A percentile compares a stretch with the other conserved stretches of the same genome.
Evolutionary conservation across 106 monocot species (phyloP).

Genomic region (Dendrobium catenatum): DNA sequence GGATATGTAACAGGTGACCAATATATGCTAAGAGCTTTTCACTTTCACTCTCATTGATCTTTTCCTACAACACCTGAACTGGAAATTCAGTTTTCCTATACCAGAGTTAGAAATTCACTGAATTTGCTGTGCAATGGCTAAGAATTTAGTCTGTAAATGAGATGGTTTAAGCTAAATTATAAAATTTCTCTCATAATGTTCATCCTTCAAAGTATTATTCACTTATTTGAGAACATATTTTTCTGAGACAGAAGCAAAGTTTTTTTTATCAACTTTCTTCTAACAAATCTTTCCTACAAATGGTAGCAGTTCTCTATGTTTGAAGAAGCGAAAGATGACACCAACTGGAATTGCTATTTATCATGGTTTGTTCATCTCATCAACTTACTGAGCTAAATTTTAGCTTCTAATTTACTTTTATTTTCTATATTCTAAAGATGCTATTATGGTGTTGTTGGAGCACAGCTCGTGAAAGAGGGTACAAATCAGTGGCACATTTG

Average conservation of each 20-base stretch:
- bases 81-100: too few species aligned
- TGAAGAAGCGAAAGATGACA: conserved; percentile 54
- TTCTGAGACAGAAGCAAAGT: too few species aligned
- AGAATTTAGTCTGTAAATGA: too few species aligned
- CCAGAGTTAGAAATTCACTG: too few species aligned
- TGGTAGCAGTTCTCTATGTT: conserved; percentile 37
- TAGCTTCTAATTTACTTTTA: background rate
- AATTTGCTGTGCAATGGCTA: too few species aligned
- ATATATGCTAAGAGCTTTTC: too few species aligned
- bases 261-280: background rate
- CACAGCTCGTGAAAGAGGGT: conserved; percentile 45
- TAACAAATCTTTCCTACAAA: background rate
- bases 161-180: too few species aligned
- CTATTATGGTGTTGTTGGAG: background rate
- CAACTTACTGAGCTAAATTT: background rate
- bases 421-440: background rate
- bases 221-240: background rate
- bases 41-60: too few species aligned
- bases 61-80: too few species aligned
- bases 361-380: conserved; percentile 25
- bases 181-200: too few species aligned
- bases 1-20: conserved; percentile 63
- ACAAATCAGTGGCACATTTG: conserved; percentile 52
- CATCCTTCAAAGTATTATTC: too few species aligned
- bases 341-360: conserved; percentile 64